phyloP scores from a whole-genome alignment of 495 filamentous ascomycete species.

The Penicillium verhagenii region DNA sequence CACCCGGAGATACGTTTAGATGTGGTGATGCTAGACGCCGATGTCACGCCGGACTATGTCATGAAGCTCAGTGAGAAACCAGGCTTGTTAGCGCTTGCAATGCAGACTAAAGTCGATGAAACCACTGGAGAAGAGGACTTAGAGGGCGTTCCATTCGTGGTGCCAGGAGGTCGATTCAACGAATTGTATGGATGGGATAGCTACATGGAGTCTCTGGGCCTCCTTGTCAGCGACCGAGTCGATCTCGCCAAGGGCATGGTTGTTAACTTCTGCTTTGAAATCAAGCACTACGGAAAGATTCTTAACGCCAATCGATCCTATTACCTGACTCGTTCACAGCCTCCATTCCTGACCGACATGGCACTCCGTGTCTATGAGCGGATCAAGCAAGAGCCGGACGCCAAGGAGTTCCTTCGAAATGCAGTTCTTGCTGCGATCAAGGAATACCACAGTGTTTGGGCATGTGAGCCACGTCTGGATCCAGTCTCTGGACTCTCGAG shows the following conservation, averaged over 20 bases:
- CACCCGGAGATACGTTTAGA: conserved; percentile 82
- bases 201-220: conserved; percentile 90
- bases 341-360: conserved; percentile 97
- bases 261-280: conserved; percentile 93
- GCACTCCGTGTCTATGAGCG: conserved; percentile 84
- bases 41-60: conserved; percentile 73
- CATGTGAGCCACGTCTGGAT: conserved; percentile 74
- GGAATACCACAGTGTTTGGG: conserved; percentile 94
- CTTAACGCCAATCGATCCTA: conserved; percentile 95
- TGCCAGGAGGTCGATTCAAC: conserved; percentile 95
- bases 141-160: conserved; percentile 87
- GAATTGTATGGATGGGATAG: conserved; percentile 98
- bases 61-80: conserved; percentile 77
- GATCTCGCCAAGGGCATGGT: conserved; percentile 92
- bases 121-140: conserved; percentile 63
- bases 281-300: conserved; percentile 97
- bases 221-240: conserved; percentile 76
- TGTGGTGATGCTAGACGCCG: conserved; percentile 69
- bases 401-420: conserved; percentile 72
- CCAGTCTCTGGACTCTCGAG: conserved; percentile 77
- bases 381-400: conserved; percentile 75
- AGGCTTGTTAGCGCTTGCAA: conserved; percentile 83
- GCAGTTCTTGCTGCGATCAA: conserved; percentile 91
- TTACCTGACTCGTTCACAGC: conserved; percentile 90
- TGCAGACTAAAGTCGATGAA: conserved; percentile 70